phyloP scores from a whole-genome alignment of 768 basidiomycete species.

The Mrakia blollopis region DNA sequence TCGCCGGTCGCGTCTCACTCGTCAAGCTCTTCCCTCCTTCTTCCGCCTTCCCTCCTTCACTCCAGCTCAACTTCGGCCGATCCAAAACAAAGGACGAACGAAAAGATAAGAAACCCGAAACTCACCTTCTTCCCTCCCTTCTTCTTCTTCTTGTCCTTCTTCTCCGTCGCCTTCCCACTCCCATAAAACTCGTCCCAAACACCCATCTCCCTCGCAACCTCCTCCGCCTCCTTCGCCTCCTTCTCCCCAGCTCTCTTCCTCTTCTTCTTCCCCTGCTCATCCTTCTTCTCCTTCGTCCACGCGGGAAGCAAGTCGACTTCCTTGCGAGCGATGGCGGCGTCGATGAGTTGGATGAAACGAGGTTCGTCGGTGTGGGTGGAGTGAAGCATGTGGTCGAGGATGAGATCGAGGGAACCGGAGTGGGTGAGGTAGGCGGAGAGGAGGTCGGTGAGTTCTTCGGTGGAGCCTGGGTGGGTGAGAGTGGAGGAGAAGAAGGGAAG shows the following conservation, averaged over 20 bases:
- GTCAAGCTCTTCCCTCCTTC: neutral
- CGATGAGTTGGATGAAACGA: constrained; percentile 68
- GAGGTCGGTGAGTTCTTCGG: constrained; percentile 77
- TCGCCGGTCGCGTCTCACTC: neutral
- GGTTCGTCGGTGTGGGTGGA: constrained; percentile 76
- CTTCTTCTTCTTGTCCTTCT: constrained; percentile 11
- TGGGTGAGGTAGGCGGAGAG: constrained; percentile 66
- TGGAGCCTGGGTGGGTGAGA: constrained; percentile 57
- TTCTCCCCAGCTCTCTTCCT: constrained; percentile 68
- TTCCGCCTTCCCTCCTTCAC: neutral
- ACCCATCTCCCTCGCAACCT: constrained; percentile 75
- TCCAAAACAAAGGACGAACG: neutral
- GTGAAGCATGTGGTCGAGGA: constrained; percentile 82
- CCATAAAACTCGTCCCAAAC: constrained; percentile 66
- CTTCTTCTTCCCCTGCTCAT: constrained; percentile 70
- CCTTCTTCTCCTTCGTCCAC: constrained; percentile 70
- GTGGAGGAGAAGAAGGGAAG: constrained; percentile 22
- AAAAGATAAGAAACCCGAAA: too few species aligned
- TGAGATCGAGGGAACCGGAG: constrained; percentile 67
- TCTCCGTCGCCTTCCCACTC: constrained; percentile 18
- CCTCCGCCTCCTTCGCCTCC: constrained; percentile 77
- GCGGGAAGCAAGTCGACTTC: constrained; percentile 50
- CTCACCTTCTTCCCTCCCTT: constrained; percentile 9
- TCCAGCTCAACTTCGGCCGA: neutral
- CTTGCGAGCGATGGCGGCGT: constrained; percentile 59